Conservation (phyloP, 345 rosid species). For the Ailanthus altissimus region DNA sequence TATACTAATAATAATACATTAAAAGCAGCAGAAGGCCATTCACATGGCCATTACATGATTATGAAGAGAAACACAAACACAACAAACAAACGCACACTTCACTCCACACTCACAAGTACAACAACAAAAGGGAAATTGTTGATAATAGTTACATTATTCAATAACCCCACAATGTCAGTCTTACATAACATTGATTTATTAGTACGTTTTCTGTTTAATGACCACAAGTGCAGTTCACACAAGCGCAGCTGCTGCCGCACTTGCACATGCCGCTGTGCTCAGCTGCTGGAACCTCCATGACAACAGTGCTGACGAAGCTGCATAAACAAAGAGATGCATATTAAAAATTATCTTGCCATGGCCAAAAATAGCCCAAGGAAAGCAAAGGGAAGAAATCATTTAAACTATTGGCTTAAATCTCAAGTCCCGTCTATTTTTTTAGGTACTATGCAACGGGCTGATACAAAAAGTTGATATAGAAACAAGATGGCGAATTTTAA, state of each 20-base stretch:
- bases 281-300: constrained; percentile 47
- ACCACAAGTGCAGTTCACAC: constrained; percentile 74
- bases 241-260: constrained; percentile 75
- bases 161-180: not conserved
- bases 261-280: constrained; percentile 76
- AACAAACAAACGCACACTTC: constrained; percentile 3
- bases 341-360: not conserved
- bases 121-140: not conserved
- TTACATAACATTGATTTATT: not conserved
- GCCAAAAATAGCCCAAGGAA: too few relatives aligned
- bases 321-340: not conserved
- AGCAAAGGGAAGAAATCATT: not conserved
- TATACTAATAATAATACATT: constrained; percentile 30
- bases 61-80: constrained; percentile 7
- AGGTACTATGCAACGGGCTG: not conserved
- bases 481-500: too few relatives aligned
- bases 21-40: constrained; percentile 24
- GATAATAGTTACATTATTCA: constrained; percentile 4
- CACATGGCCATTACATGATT: constrained; percentile 33
- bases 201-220: constrained; percentile 28
- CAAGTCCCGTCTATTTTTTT: not conserved
- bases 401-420: not conserved
- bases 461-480: too few relatives aligned
- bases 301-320: constrained; percentile 49
- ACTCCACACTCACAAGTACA: constrained; percentile 1